Base-by-base conservation (phyloP, 1,139 yeast species). In the Blastobotrys aristatus region DNA sequence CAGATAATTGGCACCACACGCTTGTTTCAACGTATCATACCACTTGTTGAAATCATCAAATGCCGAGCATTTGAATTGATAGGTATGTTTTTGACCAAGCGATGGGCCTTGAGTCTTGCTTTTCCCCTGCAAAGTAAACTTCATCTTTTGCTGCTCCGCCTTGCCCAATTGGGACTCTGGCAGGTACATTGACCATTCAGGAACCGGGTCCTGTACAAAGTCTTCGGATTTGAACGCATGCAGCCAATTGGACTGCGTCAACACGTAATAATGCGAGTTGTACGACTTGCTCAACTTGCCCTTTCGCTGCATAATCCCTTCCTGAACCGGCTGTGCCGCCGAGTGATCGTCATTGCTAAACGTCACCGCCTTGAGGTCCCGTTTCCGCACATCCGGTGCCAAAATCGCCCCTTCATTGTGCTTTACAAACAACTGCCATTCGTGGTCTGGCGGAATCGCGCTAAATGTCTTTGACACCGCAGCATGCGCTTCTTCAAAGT, bases 191-290 rank as follows among this genome's bases (percentile, higher is more conserved):
- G 74, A 69, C 49, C 73, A 57, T 38, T 70, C 70, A 7, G 80
- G 79, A 14, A 64, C 63, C 8, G 75, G 65, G 52, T 73, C 76
- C 47, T 60, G 61, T 40, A 65, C 58, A 42, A 60, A 61, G 36
- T 74, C 71, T 52, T 69, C 65, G 13, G 75, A 65, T 50, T 70
- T 69, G 63, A 72, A 76, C 55, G 73, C 75, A 51, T 72, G 73
- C 39, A 76, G 57, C 59, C 66, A 74, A 29, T 70, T 65, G 0
- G 75, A 53, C 20, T 69, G 71, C 2, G 80, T 71, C 45, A 76
- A 63, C 35, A 73, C 80, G 58, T 67, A 75, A 57, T 69, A 71
- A 13, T 67, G 69, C 3, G 76, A 63, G 46, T 65, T 61, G 59
- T 69, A 73, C 39, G 68, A 64, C 62, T 72, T 72, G 49, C 67